These are phyloP conservation scores for Elaeis guineensis DNA, from an alignment of 176 grass and related monocot genomes.

Conservation along the genomic window DNA sequence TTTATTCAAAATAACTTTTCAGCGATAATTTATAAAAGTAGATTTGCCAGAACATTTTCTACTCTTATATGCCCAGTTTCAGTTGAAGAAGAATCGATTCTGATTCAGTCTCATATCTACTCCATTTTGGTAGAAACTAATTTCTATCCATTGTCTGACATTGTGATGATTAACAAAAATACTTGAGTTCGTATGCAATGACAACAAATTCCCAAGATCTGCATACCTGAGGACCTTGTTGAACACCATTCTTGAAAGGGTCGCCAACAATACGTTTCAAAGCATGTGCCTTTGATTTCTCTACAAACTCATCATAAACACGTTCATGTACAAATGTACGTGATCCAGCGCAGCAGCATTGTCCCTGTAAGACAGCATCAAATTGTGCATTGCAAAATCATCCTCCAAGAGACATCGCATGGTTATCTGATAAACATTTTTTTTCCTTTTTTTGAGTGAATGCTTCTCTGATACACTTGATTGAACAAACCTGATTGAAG, in stretches of 20 bases:
- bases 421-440: not conserved
- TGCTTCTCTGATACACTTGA: not conserved
- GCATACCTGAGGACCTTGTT: constrained; percentile 85
- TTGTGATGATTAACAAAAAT: too few relatives aligned
- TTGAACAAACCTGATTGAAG: constrained; percentile 76
- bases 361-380: constrained; percentile 35
- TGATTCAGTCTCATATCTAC: too few relatives aligned
- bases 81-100: too few relatives aligned
- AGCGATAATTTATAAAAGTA: too few relatives aligned
- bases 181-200: too few relatives aligned
- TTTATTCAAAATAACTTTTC: too few relatives aligned
- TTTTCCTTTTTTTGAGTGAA: too few relatives aligned
- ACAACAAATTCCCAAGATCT: too few relatives aligned
- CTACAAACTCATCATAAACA: constrained; percentile 90
- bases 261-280: constrained; percentile 71
- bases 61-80: too few relatives aligned
- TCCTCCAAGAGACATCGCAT: not conserved
- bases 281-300: constrained; percentile 74
- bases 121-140: too few relatives aligned
- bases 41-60: too few relatives aligned
- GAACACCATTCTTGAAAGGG: constrained; percentile 66
- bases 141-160: too few relatives aligned
- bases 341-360: constrained; percentile 94
- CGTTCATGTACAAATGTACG: constrained; percentile 88
- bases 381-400: not conserved